phyloP scores from a whole-genome alignment of 805 yeast species.

The Danielia reshetovae region DNA sequence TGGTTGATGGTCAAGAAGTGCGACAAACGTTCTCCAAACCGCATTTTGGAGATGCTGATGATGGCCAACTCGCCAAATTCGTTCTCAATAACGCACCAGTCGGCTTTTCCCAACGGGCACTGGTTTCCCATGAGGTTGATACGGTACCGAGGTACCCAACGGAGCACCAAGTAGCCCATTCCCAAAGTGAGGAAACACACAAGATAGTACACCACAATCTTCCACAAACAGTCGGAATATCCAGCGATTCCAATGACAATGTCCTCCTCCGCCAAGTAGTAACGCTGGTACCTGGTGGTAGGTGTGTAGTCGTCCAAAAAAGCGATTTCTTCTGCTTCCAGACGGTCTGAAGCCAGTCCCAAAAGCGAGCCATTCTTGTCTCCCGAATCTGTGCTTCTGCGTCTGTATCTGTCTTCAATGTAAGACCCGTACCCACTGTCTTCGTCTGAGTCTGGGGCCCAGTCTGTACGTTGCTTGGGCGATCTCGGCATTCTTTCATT shows the following conservation, averaged over 20 bases:
- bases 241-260: conserved; percentile 94
- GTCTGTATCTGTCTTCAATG: conserved; percentile 24
- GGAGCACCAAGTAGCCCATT: conserved; percentile 59
- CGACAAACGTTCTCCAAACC: conserved; percentile 71
- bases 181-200: conserved; percentile 65
- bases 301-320: conserved; percentile 24
- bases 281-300: conserved; percentile 60
- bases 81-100: conserved; percentile 92
- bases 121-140: conserved; percentile 62
- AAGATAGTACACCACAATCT: conserved; percentile 45
- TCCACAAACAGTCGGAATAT: conserved; percentile 51
- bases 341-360: conserved; percentile 6
- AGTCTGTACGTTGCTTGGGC: conserved; percentile 4
- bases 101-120: conserved; percentile 74
- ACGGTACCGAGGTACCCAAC: conserved; percentile 84
- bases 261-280: conserved; percentile 94
- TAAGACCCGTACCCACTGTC: conserved; percentile 23
- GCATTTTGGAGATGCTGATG: conserved; percentile 49
- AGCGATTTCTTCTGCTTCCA: conserved; percentile 7
- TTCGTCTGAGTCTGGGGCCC: conserved; percentile 16
- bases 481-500: conserved; percentile 11
- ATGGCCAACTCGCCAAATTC: conserved; percentile 83
- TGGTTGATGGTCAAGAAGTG: conserved; percentile 47
- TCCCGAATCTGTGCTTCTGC: conserved; percentile 16
- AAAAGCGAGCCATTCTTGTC: conserved; percentile 5